Evolutionary conservation across 2,329 filamentous ascomycete species (phyloP).

Genomic region (Magnaporthiopsis poae): DNA sequence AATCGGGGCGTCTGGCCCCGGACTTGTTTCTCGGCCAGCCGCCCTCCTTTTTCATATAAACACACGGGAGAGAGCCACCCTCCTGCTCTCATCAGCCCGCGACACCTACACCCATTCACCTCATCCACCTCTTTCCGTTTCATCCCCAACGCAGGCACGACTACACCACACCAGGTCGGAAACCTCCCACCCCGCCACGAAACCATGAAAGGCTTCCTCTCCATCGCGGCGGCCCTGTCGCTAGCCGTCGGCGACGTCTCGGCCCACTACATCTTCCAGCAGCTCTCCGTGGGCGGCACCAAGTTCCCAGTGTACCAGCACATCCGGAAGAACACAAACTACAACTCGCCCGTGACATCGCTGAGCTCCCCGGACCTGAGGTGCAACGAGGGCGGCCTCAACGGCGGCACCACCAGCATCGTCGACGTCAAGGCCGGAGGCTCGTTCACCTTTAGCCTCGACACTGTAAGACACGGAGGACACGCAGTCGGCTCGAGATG

Average conservation of each 20-base stretch:
- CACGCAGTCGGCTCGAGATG: no score
- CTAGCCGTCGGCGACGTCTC: constrained; percentile 24
- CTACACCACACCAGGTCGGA: not conserved
- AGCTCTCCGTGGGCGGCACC: constrained; percentile 23
- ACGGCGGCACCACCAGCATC: constrained; percentile 24
- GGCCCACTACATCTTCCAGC: constrained; percentile 33
- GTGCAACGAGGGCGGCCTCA: constrained; percentile 30
- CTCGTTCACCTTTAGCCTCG: constrained; percentile 28
- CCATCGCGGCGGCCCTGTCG: constrained; percentile 21
- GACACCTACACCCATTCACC: no score
- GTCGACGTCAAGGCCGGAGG: constrained; percentile 27
- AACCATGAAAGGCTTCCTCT: constrained; percentile 24
- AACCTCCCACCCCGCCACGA: not conserved
- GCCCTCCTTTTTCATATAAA: not conserved
- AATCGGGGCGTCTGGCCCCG: not conserved
- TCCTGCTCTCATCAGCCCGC: not conserved
- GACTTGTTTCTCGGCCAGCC: not conserved
- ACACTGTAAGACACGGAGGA: constrained; percentile 14
- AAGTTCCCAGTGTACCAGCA: constrained; percentile 27
- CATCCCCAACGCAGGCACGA: not conserved
- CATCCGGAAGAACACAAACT: constrained; percentile 37
- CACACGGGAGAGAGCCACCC: not conserved
- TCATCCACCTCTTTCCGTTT: not conserved
- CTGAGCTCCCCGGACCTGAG: constrained; percentile 30
- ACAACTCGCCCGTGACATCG: constrained; percentile 36